phyloP scores from a whole-genome alignment of 2,329 filamentous ascomycete species.

The Mycosphaerella sp. region DNA sequence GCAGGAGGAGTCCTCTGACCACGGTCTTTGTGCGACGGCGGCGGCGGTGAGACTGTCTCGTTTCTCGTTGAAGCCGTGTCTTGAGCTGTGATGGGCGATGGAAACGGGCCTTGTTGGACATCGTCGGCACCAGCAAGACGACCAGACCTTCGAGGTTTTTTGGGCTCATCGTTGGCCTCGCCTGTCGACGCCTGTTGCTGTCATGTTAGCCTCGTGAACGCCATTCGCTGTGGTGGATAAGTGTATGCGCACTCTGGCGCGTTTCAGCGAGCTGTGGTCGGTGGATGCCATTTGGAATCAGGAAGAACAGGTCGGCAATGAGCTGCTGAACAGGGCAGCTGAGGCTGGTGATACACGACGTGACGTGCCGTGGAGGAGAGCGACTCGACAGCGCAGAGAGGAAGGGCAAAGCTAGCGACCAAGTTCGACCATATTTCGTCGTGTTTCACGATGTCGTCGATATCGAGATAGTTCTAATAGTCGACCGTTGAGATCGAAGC shows the following conservation, averaged over 20 bases:
- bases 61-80: conserved; percentile 52
- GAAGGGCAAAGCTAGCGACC: background rate
- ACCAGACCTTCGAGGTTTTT: conserved; percentile 77
- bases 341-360: background rate
- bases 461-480: background rate
- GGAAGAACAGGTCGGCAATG: background rate
- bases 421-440: background rate
- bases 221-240: background rate
- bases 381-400: background rate
- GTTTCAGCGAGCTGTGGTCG: conserved; percentile 82
- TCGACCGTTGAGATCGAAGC: too few relatives aligned
- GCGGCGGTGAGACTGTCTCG: background rate
- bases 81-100: conserved; percentile 70
- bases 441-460: background rate
- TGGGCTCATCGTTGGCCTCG: conserved; percentile 60
- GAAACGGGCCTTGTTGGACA: conserved; percentile 61
- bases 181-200: conserved; percentile 57
- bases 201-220: conserved; percentile 5
- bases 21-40: conserved; percentile 26
- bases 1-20: conserved; percentile 40
- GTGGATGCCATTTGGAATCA: conserved; percentile 25
- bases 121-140: conserved; percentile 48
- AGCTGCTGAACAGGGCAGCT: background rate
- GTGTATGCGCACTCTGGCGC: conserved; percentile 59
- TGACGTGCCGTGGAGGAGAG: background rate